phyloP scores from a whole-genome alignment of 495 filamentous ascomycete species.

The Aspergillus carlsbadensis region DNA sequence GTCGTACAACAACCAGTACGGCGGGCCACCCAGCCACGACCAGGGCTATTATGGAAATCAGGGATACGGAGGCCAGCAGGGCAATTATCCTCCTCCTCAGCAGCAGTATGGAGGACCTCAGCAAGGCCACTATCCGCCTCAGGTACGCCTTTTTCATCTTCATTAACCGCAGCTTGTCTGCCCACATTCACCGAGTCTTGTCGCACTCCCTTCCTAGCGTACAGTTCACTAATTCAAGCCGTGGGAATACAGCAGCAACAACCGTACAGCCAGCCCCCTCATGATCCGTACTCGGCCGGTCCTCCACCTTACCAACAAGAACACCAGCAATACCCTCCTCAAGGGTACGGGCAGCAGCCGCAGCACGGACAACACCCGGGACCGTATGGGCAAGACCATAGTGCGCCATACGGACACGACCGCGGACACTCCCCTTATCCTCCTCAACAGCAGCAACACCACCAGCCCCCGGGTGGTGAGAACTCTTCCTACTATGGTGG shows the following conservation, averaged over 20 bases:
- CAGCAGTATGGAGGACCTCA: constrained; percentile 26
- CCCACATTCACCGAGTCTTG: background rate
- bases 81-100: constrained; percentile 24
- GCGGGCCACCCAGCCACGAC: constrained; percentile 13
- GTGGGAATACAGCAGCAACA: constrained; percentile 12
- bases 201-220: background rate
- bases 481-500: constrained; percentile 27
- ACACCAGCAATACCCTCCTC: constrained; percentile 17
- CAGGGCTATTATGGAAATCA: constrained; percentile 14
- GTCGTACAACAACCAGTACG: constrained; percentile 23
- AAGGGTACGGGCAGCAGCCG: constrained; percentile 5
- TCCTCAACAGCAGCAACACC: constrained; percentile 26
- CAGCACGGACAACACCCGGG: constrained; percentile 9
- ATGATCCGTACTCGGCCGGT: constrained; percentile 16
- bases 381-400: constrained; percentile 21
- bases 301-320: constrained; percentile 18
- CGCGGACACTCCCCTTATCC: constrained; percentile 34
- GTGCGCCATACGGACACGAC: constrained; percentile 21
- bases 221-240: constrained; percentile 8
- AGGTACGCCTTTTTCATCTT: constrained; percentile 19
- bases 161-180: background rate
- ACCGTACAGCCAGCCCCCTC: constrained; percentile 23
- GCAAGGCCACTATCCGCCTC: constrained; percentile 29
- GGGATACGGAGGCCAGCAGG: constrained; percentile 14
- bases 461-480: constrained; percentile 18